phyloP scores from a whole-genome alignment of 2,329 filamentous ascomycete species.

The Fusarium ramigenum region DNA sequence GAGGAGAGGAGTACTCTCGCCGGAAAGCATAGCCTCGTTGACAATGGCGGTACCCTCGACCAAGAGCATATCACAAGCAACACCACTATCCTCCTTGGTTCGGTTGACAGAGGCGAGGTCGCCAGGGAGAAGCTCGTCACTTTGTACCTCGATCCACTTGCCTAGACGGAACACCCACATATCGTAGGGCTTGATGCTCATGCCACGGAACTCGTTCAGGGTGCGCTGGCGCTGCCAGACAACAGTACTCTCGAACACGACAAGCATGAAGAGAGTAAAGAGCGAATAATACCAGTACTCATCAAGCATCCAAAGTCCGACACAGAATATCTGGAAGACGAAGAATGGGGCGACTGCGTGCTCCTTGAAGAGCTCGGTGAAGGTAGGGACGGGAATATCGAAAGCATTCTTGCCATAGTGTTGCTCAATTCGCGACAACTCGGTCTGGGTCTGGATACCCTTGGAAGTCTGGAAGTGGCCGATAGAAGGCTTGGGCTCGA shows the following conservation, averaged over 20 bases:
- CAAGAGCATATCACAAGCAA: conserved; percentile 96
- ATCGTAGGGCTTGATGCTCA: conserved; percentile 99
- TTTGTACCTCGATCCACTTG: conserved; percentile 88
- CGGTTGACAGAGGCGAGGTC: conserved; percentile 92
- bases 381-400: conserved; percentile 96
- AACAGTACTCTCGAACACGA: conserved; percentile 96
- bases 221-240: conserved; percentile 99
- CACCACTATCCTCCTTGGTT: conserved; percentile 95
- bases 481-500: conserved; percentile 82
- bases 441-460: conserved; percentile 77
- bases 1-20: conserved; percentile 94
- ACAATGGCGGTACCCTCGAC: conserved; percentile 97
- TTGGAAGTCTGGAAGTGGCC: conserved; percentile 80
- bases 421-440: conserved; percentile 82
- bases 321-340: conserved; percentile 98
- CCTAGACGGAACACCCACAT: conserved; percentile 89
- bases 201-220: conserved; percentile 93
- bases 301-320: conserved; percentile 97
- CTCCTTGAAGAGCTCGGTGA: conserved; percentile 95
- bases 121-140: conserved; percentile 90
- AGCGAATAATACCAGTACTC: conserved; percentile 99
- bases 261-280: conserved; percentile 98
- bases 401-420: conserved; percentile 97
- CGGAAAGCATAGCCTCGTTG: conserved; percentile 99
- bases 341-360: conserved; percentile 99